phyloP scores from a whole-genome alignment of 805 yeast species.

The Yamadazyma ubonensis region DNA sequence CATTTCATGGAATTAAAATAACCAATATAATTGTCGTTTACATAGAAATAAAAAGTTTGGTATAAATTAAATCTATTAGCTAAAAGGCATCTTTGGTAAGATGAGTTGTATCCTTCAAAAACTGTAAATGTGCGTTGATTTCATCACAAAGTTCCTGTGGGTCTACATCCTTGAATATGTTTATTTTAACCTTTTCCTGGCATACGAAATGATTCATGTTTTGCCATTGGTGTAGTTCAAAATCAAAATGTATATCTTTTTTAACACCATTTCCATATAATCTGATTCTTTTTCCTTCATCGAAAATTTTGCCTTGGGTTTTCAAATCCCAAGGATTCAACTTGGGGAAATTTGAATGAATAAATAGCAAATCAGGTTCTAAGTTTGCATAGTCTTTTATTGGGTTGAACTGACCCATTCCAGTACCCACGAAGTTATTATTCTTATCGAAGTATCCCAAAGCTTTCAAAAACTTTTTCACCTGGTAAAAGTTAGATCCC shows the following conservation, averaged over 20 bases:
- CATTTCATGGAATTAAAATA: too few species aligned
- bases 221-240: conserved; percentile 59
- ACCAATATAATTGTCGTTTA: too few species aligned
- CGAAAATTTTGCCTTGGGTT: conserved; percentile 39
- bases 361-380: conserved; percentile 42
- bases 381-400: conserved; percentile 48
- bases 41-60: too few species aligned
- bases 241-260: conserved; percentile 52
- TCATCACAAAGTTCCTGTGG: conserved; percentile 49
- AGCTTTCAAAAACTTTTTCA: conserved; percentile 50
- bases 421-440: conserved; percentile 58
- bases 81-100: conserved; percentile 17
- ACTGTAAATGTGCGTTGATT: conserved; percentile 45
- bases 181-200: conserved; percentile 46
- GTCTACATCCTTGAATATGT: conserved; percentile 42
- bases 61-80: too few species aligned
- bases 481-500: conserved; percentile 51
- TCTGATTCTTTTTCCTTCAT: conserved; percentile 49
- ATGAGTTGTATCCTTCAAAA: conserved; percentile 30
- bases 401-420: conserved; percentile 77
- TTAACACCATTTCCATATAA: conserved; percentile 59
- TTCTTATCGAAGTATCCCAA: conserved; percentile 42
- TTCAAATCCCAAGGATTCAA: conserved; percentile 59
- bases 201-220: conserved; percentile 57
- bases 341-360: conserved; percentile 69